Percentiles rank a stretch among this genome's conserved stretches.
Conservation (phyloP, 2,329 filamentous ascomycete species). For the Talaromyces sp. region DNA sequence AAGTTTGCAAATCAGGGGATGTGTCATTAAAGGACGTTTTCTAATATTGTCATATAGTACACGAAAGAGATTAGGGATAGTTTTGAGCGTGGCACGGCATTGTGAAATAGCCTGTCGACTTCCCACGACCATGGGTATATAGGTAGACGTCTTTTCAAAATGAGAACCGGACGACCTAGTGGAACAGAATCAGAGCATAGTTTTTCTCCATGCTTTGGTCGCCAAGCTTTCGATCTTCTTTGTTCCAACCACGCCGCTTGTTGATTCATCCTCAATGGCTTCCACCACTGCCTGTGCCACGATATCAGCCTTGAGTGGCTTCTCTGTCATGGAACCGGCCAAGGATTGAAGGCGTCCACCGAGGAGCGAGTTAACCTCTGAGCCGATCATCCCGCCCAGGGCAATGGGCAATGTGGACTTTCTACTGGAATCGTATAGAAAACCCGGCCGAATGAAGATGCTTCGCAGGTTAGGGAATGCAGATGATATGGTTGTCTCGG, state of each 20-base stretch:
- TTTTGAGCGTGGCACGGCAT: conserved; percentile 81
- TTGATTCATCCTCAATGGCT: conserved; percentile 66
- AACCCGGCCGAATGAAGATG: conserved; percentile 77
- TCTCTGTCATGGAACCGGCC: conserved; percentile 76
- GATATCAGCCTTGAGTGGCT: conserved; percentile 79
- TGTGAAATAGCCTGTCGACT: conserved; percentile 62
- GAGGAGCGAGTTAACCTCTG: conserved; percentile 69
- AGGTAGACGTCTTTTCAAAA: not conserved
- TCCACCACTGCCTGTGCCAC: conserved; percentile 90
- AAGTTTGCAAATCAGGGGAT: conserved; percentile 17
- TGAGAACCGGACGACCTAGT: not conserved
- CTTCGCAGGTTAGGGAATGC: conserved; percentile 70
- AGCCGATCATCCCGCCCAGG: conserved; percentile 66
- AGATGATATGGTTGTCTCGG: conserved; percentile 68
- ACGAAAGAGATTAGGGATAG: conserved; percentile 94
- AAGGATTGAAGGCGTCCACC: conserved; percentile 72
- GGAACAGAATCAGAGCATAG: conserved; percentile 63
- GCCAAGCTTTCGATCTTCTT: conserved; percentile 76
- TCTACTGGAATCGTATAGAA: conserved; percentile 82
- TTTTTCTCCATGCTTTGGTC: conserved; percentile 77
- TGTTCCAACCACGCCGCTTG: conserved; percentile 72
- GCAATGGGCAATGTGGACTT: conserved; percentile 81
- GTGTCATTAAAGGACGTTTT: not conserved
- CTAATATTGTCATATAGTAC: conserved; percentile 50
- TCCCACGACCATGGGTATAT: not conserved